Evolutionary conservation across 2,329 filamentous ascomycete genomes (phyloP).

Genomic region (Hortaea werneckii): DNA sequence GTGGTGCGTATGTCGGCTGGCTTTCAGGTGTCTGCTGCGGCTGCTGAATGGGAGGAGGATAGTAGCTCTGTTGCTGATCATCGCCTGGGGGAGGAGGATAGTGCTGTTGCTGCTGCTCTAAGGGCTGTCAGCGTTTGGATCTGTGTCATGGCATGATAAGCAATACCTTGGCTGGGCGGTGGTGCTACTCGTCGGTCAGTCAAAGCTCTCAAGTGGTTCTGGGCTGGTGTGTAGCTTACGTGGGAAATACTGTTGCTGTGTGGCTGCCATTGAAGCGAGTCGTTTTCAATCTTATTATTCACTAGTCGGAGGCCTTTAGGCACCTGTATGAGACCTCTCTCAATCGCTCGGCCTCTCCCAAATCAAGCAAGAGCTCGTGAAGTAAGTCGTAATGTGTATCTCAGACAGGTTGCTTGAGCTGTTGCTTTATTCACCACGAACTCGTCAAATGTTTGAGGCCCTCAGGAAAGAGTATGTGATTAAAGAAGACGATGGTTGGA

Average conservation of each 20-base stretch:
- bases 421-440: neutral
- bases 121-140: slow-evolving; percentile 3
- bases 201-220: neutral
- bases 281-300: no score
- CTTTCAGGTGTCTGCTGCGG: slow-evolving; percentile 7
- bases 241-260: slow-evolving; percentile 22
- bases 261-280: slow-evolving; percentile 9
- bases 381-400: neutral
- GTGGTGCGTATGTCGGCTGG: slow-evolving; percentile 5
- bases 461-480: neutral
- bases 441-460: neutral
- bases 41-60: slow-evolving; percentile 18
- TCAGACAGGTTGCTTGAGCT: neutral
- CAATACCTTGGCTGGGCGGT: slow-evolving; percentile 9
- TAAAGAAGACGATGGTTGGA: neutral
- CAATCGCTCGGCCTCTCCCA: neutral
- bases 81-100: slow-evolving; percentile 10
- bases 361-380: neutral
- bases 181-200: slow-evolving; percentile 8
- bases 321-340: neutral
- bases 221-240: slow-evolving; percentile 12
- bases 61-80: slow-evolving; percentile 12
- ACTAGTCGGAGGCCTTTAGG: no score
- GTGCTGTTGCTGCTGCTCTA: slow-evolving; percentile 15
- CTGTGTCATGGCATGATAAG: neutral